Evolutionary conservation across 306 rosid species (phyloP), one percentile per base, ranked within the genome.

Genomic region (Rosa lucieae): DNA sequence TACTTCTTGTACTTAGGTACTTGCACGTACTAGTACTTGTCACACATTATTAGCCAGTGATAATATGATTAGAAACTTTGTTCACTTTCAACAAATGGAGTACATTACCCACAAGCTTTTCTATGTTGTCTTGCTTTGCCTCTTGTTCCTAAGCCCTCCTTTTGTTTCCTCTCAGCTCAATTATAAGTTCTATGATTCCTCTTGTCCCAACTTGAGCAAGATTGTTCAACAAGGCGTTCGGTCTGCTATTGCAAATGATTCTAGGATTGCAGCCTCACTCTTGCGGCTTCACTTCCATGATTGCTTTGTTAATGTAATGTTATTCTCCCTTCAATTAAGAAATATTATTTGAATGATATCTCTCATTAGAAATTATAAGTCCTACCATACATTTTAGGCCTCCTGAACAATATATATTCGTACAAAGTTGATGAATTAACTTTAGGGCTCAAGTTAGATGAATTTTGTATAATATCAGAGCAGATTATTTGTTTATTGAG

Each of bases 221-320:
- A 89, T 90, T 40, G 93, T 95, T 78, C 80, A 89, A 39, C 46
- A 77, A 78, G 87, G 87, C 18, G 89, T 95, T 18, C 62, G 72
- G 85, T 83, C 85, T 65, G 96, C 98, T 48, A 84, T 91, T 75
- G 77, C 84, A 63, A 92, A 92, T 39, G 98, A 95, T 20, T 9
- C 92, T 47, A 89, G 99, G 70, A 89, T 91, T 70, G 93, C 99
- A 26, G 97, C 99, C 74, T 95, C 99, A 74, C 98, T 95, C 75
- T 77, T 95, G 83, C 92, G 99, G 78, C 97, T 95, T 78, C 96
- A 95, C 86, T 94, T 92, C 86, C 99, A 95, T 65, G 99, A 95
- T 73, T 95, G 99, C 80, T 90, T 95, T 44, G 98, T 87, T 76
- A 85, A 79, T 42, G 97, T 95, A 32, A 91, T 82, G 44, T 11